Evolutionary conservation across 345 rosid species (phyloP), one percentile per base, ranked within the genome.

Genomic region (Stellera chamaejasme): DNA sequence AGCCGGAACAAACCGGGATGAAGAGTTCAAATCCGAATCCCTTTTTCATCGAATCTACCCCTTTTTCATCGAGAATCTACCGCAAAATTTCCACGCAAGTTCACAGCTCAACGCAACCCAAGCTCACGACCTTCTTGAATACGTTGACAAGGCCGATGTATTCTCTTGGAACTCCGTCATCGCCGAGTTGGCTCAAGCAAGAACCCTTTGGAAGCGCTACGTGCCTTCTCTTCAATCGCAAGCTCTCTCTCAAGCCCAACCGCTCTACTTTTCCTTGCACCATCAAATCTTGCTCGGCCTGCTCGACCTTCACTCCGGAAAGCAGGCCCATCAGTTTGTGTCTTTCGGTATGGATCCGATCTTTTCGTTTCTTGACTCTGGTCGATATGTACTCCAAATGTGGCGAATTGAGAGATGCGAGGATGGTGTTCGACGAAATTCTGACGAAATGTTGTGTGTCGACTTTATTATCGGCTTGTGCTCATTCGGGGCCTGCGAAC

Each of bases 161-260:
- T 72, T 50, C 62, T 82, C 92, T n/a, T 91, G 95, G 98, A 91
- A 91, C 85, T 80, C 90, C 3, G 62, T 91, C 74, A 83, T 91
- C 71, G 82, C 82, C 36, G 92, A 88, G 43, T 67, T 91, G 69
- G 85, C 98, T 62, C 87, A 25, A 65, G 55, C 55, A 92, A 90
- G 13, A 90, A 88, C 71, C 83, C 90, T 0, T 42, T 68, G 50
- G 95, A 85, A 76, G 79, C 96, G 43, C 80, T 88, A 59, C 81
- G 77, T 8, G 90, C 98, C 44, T 91, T 91, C 69, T 77, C 72
- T 56, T 87, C 95, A 5, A 74, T 91, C 85, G 96, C 7, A 78
- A 71, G 58, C 86, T 85, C 61, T 75, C 83, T 60, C 77, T 91
- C 56, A 55, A 51, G 27, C 96, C 92, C 3, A 85, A 55, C 64